Evolutionary conservation across 1,284 basidiomycete genomes (phyloP), one percentile per base, ranked within the genome.

Genomic region (Stereum hirsutum): DNA sequence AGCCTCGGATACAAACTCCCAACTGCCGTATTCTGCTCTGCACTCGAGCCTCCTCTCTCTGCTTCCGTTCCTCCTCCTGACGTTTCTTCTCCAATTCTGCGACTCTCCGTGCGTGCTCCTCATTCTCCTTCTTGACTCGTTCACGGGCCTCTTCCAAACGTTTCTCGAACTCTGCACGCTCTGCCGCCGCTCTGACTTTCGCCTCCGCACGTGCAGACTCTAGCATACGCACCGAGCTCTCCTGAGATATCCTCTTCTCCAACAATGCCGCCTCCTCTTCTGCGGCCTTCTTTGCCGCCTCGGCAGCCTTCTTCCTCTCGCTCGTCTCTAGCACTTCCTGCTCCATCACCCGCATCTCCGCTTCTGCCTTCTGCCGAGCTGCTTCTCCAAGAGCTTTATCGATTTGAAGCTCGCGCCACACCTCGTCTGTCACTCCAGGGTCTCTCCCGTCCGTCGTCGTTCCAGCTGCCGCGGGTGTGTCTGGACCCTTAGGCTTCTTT

Each of bases 1-100:
- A 82, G 2, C 79, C 78, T 20, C 52, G 63, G 5, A 56, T 49
- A 49, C 79, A 82, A 3, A 74, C 58, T 0, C 80, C 80, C 63
- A 79, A 68, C 0, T 50, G 21, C 4, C 66, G 61, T 14, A 82
- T 50, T 46, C 62, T 70, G 31, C 36, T 43, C 53, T 72, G 76
- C 6, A 59, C 64, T 41, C 63, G 55, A 1, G 57, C 60, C 44
- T 60, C 59, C 47, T 62, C 51, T 41, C 54, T 50, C 41, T 48
- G 41, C 45, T 55, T 56, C 55, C 56, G 41, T 20, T 55, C 53
- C 47, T 72, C 64, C 20, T 62, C 63, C 44, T 59, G 54, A 36
- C 59, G 54, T 42, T 56, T 58, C 38, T 48, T 62, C 42, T 58
- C 59, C 30, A 67, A 47, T 37, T 58, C 60, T 17, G 56, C 63